Base-by-base conservation (phyloP, 176 grass and related monocot genomes). In the Lolium multiflorum region DNA sequence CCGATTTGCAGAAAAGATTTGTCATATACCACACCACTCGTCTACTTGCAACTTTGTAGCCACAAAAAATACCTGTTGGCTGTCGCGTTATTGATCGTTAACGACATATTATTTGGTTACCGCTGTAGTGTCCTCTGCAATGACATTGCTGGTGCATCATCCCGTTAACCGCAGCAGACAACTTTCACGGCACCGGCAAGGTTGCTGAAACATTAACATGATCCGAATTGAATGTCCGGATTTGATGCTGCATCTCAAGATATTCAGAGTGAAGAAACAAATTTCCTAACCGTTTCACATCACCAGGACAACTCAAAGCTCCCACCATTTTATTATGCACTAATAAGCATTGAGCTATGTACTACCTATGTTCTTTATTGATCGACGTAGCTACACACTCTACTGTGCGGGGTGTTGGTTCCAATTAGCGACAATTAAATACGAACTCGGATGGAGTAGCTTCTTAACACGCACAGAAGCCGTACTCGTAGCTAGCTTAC, bases 41-140 rank as follows among this genome's bases (percentile, higher is more conserved):
- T 15, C 84, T 74, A 83, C 73, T 90, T 90, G 89, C 65, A 50
- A 47, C 79, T 83, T 18, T 55, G 44, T 22, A 54, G 44, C 13
- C 31, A 77, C 28, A 20, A 31, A 51, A 51, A 66, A 71, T 68
- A 79, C 83, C 56, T 59, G 1, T 25, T 60, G 31, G 31, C 56
- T 49, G 37, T 31, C 41, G 26, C 71, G 49, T 44, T 26, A n/a
- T 60, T 49, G 48, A 15, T 76, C 77, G 26, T 26, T 79, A 39
- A 37, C 43, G 81, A 68, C 48, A 24, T 21, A 20, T 17, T 7
- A 56, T 47, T 37, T 62, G 9, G 16, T 65, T 56, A 28, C 50
- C 35, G 6, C 48, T 17, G 68, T 6, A 43, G 15, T 11, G 3
- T 74, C 6, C 25, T 12, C 25, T 60, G 81, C 21, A 74, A 25